Evolutionary conservation across 345 rosid species (phyloP).

Genomic region (Syzygium oleosum): DNA sequence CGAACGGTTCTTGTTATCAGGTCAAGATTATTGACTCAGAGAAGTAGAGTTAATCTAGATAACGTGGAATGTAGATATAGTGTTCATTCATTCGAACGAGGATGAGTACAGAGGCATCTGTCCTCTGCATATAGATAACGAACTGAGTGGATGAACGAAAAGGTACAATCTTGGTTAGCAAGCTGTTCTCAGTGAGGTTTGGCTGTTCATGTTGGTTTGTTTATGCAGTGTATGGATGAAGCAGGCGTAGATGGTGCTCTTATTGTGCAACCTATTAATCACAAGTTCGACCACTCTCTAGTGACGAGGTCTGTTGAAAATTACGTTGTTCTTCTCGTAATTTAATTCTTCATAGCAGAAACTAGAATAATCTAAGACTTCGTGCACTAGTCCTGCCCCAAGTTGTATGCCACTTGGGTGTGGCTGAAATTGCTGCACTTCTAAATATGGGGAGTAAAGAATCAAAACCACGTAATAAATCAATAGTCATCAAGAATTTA

Average conservation of each 20-base stretch:
- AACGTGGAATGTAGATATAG: not conserved
- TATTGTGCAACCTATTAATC: constrained; percentile 93
- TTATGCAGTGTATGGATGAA: constrained; percentile 72
- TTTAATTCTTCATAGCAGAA: not conserved
- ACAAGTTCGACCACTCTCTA: constrained; percentile 86
- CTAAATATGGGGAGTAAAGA: not conserved
- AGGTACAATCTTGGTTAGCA: not conserved
- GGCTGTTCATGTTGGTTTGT: not conserved
- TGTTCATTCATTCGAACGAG: not conserved
- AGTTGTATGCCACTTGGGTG: not conserved
- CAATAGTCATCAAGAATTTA: not conserved
- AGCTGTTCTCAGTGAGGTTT: not conserved
- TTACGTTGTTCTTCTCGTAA: not conserved
- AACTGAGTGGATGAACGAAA: not conserved
- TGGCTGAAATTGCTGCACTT: not conserved
- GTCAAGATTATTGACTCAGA: not conserved
- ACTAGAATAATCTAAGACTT: not conserved
- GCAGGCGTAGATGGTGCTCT: constrained; percentile 92
- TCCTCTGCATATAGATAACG: not conserved
- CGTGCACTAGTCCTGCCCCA: not conserved
- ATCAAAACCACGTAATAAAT: not conserved
- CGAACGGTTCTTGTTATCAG: not conserved
- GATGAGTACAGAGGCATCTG: not conserved
- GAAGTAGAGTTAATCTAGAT: not conserved
- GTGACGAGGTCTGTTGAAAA: constrained; percentile 53